A percentile compares a stretch with the other conserved stretches of the same genome.
phyloP scores from a whole-genome alignment of 1,284 basidiomycete genomes.

The Malassezia pachydermatis region DNA sequence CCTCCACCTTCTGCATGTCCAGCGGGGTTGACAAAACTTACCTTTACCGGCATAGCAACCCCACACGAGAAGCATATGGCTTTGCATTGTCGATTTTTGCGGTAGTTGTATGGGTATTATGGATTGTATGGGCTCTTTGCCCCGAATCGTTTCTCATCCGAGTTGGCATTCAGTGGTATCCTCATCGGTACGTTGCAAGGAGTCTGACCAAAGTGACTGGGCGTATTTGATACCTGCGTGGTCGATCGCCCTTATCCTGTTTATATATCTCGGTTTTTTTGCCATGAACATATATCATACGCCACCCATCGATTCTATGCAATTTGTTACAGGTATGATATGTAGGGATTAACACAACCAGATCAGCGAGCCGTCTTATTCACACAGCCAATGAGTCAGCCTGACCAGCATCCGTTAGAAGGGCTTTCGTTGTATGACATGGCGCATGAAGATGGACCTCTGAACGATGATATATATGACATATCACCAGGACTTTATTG shows the following conservation, averaged over 20 bases:
- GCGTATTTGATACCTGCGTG: constrained; percentile 22
- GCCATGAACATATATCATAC: constrained; percentile 17
- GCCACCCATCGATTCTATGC: constrained; percentile 15
- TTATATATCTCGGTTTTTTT: constrained; percentile 17
- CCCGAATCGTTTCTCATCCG: constrained; percentile 17
- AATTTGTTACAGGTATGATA: constrained; percentile 17
- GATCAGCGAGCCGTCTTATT: neutral
- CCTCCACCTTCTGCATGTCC: no score
- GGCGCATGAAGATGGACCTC: constrained; percentile 2
- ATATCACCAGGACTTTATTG: constrained; percentile 17
- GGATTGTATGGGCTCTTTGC: constrained; percentile 19
- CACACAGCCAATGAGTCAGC: neutral
- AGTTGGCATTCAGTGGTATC: constrained; percentile 24
- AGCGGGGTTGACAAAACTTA: no score
- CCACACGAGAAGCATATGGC: constrained; percentile 19
- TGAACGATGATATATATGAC: constrained; percentile 20
- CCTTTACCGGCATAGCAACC: constrained; percentile 11
- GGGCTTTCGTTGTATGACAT: neutral
- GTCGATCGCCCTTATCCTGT: constrained; percentile 19
- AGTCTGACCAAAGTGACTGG: constrained; percentile 20
- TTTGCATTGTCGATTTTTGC: constrained; percentile 23
- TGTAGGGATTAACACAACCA: neutral
- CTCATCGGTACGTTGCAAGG: constrained; percentile 16
- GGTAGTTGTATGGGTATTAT: constrained; percentile 17
- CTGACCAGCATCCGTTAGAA: neutral